Evolutionary conservation across 495 filamentous ascomycete species (phyloP).

Genomic region (Talaromyces thailandensis): DNA sequence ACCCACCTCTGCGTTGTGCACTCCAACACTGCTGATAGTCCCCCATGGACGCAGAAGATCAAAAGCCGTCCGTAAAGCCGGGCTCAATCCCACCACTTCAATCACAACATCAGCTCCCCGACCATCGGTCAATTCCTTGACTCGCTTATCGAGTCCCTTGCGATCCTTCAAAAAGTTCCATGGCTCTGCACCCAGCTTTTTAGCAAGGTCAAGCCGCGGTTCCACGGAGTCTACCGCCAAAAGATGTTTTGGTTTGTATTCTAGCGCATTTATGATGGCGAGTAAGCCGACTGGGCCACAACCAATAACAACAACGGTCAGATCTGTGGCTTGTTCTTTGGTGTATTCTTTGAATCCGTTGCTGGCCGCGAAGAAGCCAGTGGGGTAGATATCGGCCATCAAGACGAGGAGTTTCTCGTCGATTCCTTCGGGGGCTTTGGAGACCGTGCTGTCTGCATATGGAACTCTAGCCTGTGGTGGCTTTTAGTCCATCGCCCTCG

Average conservation of each 20-base stretch:
- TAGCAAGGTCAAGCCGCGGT: slow-evolving; percentile 68
- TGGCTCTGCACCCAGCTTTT: slow-evolving; percentile 71
- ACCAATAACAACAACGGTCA: slow-evolving; percentile 74
- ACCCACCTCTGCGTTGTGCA: slow-evolving; percentile 78
- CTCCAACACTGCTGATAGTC: slow-evolving; percentile 79
- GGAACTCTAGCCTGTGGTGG: slow-evolving; percentile 60
- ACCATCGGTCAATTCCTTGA: slow-evolving; percentile 70
- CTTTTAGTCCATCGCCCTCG: neutral
- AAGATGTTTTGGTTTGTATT: slow-evolving; percentile 71
- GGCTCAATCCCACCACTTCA: slow-evolving; percentile 82
- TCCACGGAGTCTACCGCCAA: slow-evolving; percentile 81
- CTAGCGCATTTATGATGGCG: slow-evolving; percentile 72
- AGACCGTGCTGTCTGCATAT: slow-evolving; percentile 71
- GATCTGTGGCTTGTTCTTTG: slow-evolving; percentile 51
- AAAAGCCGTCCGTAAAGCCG: slow-evolving; percentile 74
- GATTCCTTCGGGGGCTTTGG: slow-evolving; percentile 67
- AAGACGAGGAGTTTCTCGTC: slow-evolving; percentile 74
- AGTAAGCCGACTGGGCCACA: slow-evolving; percentile 89
- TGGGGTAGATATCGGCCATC: slow-evolving; percentile 80
- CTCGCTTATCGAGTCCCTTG: slow-evolving; percentile 56
- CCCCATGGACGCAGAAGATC: slow-evolving; percentile 85
- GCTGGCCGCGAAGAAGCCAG: slow-evolving; percentile 80
- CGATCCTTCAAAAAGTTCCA: slow-evolving; percentile 70
- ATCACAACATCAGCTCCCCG: slow-evolving; percentile 86
- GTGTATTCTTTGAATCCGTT: slow-evolving; percentile 69